A percentile compares a stretch with the other conserved stretches of the same genome.
Evolutionary conservation across 2,329 filamentous ascomycete species (phyloP).

Genomic region (Apiospora saccharicola): DNA sequence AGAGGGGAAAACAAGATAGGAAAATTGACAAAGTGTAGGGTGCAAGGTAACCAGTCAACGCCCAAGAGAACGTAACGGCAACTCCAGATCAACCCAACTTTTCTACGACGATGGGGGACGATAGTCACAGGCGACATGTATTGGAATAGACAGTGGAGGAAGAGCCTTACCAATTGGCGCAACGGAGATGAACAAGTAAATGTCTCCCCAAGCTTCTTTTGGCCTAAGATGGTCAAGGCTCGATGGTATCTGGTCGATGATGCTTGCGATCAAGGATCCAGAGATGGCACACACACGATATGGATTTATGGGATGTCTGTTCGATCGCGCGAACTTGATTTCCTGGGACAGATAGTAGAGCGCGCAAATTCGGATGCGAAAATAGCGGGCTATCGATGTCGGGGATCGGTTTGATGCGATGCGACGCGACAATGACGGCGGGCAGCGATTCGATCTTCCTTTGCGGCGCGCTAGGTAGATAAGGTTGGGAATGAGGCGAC

Average conservation of each 20-base stretch:
- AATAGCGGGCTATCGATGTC: slow-evolving; percentile 40
- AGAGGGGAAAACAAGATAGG: not conserved
- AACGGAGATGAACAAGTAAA: slow-evolving; percentile 97
- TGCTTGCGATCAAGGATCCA: slow-evolving; percentile 35
- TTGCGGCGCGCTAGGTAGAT: slow-evolving; percentile 30
- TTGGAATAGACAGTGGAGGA: slow-evolving; percentile 8
- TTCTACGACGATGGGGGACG: not conserved
- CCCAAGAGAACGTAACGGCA: not conserved
- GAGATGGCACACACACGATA: slow-evolving; percentile 36
- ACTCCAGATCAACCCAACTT: not conserved
- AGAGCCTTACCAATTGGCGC: slow-evolving; percentile 69
- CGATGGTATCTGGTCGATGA: slow-evolving; percentile 29
- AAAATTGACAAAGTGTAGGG: not conserved
- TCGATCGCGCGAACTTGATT: slow-evolving; percentile 26
- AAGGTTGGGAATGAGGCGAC: slow-evolving; percentile 27
- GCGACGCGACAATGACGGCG: slow-evolving; percentile 40
- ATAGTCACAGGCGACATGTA: slow-evolving; percentile 2
- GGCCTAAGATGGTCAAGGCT: slow-evolving; percentile 27
- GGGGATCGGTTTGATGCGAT: slow-evolving; percentile 35
- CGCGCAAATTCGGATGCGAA: slow-evolving; percentile 36
- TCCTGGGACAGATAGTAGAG: slow-evolving; percentile 31
- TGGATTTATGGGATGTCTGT: slow-evolving; percentile 29
- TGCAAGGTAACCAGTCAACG: not conserved
- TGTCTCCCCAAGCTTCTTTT: slow-evolving; percentile 77
- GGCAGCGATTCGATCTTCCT: slow-evolving; percentile 38